Conservation (phyloP, 2,329 filamentous ascomycete species). For the Xylaria sp. region DNA sequence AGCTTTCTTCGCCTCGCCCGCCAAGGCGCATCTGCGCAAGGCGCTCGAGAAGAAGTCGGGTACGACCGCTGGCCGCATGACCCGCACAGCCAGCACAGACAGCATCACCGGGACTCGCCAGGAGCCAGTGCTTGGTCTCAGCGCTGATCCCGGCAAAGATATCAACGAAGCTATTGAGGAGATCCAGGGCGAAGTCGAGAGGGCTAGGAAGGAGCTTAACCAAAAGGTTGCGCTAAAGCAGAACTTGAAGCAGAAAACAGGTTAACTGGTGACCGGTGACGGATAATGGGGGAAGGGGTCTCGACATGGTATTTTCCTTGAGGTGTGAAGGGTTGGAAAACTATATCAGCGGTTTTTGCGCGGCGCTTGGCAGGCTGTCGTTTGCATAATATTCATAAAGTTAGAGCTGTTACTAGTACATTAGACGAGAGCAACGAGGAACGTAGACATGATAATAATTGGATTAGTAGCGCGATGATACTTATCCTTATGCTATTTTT, state of each 20-base stretch:
- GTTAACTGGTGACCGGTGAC: too few relatives aligned
- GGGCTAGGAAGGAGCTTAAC: conserved; percentile 42
- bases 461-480: background rate
- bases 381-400: background rate
- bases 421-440: conserved; percentile 7
- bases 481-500: background rate
- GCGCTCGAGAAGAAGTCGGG: conserved; percentile 63
- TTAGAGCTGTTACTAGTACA: background rate
- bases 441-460: conserved; percentile 13
- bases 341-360: background rate
- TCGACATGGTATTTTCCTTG: background rate
- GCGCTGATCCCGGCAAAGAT: conserved; percentile 75
- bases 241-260: conserved; percentile 14
- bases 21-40: conserved; percentile 65
- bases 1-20: conserved; percentile 80
- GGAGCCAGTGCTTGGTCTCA: conserved; percentile 76
- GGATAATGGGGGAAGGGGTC: background rate
- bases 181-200: conserved; percentile 74
- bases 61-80: conserved; percentile 52
- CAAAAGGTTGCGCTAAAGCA: conserved; percentile 21
- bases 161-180: conserved; percentile 80
- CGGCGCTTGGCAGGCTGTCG: conserved; percentile 4
- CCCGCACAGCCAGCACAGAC: conserved; percentile 62
- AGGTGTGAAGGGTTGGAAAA: background rate
- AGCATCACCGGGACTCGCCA: conserved; percentile 53